Percentiles rank a stretch among this genome's conserved stretches.
phyloP scores from a whole-genome alignment of 306 rosid genomes.

The Purshia tridentata region DNA sequence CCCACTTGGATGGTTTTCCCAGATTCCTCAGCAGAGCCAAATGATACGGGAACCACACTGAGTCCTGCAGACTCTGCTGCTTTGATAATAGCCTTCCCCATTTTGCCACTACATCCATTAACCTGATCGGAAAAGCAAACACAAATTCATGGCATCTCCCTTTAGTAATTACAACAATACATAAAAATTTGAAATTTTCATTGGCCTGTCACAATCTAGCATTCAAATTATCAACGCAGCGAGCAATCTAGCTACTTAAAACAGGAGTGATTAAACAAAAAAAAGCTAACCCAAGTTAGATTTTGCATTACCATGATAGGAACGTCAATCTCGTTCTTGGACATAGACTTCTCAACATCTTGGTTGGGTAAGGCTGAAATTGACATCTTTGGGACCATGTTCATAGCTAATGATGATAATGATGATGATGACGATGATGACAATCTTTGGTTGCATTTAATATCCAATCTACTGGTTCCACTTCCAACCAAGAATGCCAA shows the following conservation, averaged over 20 bases:
- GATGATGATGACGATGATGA: not conserved
- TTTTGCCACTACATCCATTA: conserved; percentile 85
- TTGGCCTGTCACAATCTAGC: not conserved
- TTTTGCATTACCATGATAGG: conserved; percentile 7
- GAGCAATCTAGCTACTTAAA: not conserved
- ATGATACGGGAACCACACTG: conserved; percentile 71
- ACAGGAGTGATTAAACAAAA: not conserved
- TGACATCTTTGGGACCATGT: not conserved
- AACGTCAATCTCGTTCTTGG: conserved; percentile 6
- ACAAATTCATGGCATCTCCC: not conserved
- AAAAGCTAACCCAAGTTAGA: too few relatives aligned
- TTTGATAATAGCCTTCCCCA: conserved; percentile 79
- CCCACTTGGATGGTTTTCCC: conserved; percentile 59
- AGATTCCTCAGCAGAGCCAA: conserved; percentile 68
- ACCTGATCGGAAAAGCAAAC: conserved; percentile 44
- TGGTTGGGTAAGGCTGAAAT: not conserved
- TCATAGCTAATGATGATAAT: not conserved
- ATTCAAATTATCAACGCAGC: not conserved
- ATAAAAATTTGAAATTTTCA: too few relatives aligned
- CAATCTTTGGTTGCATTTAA: not conserved
- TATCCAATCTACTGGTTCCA: not conserved
- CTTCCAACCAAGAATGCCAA: not conserved
- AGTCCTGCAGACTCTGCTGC: conserved; percentile 89
- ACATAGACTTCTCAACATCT: not conserved
- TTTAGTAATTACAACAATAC: not conserved